Evolutionary conservation across 192 early-diverging fungal species (phyloP).

Genomic region (Haplosporangium gracile): DNA sequence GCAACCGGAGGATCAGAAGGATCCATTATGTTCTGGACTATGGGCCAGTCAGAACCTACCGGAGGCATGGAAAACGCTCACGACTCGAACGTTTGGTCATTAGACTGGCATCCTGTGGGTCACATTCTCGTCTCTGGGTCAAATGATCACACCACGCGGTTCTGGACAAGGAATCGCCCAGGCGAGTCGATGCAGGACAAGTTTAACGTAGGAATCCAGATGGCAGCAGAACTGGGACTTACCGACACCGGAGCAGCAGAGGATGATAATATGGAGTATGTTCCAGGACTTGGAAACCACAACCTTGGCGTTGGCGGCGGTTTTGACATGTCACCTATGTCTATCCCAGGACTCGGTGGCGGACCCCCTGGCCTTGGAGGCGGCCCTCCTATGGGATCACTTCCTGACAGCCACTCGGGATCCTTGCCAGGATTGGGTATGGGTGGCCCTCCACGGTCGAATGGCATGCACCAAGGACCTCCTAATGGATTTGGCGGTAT

Average conservation of each 20-base stretch:
- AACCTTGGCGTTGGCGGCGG: constrained; percentile 11
- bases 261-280: constrained; percentile 59
- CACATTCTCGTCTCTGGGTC: constrained; percentile 94
- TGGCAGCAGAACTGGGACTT: constrained; percentile 60
- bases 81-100: constrained; percentile 91
- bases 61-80: constrained; percentile 83
- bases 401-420: constrained; percentile 33
- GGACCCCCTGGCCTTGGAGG: constrained; percentile 23
- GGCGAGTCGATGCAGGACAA: constrained; percentile 74
- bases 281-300: constrained; percentile 48
- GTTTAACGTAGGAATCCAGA: constrained; percentile 65
- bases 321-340: constrained; percentile 49
- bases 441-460: constrained; percentile 26
- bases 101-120: constrained; percentile 98
- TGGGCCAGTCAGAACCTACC: constrained; percentile 69
- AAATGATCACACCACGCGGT: constrained; percentile 96
- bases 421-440: constrained; percentile 44
- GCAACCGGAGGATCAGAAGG: constrained; percentile 94
- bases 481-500: constrained; percentile 26
- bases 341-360: constrained; percentile 49
- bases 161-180: constrained; percentile 95
- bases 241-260: constrained; percentile 51
- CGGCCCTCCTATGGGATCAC: constrained; percentile 30
- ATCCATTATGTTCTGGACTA: constrained; percentile 87
- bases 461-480: constrained; percentile 15